A percentile compares a stretch with the other conserved stretches of the same genome.
Evolutionary conservation across 176 grass and related monocot species (phyloP).

Genomic region (Areca catechu): DNA sequence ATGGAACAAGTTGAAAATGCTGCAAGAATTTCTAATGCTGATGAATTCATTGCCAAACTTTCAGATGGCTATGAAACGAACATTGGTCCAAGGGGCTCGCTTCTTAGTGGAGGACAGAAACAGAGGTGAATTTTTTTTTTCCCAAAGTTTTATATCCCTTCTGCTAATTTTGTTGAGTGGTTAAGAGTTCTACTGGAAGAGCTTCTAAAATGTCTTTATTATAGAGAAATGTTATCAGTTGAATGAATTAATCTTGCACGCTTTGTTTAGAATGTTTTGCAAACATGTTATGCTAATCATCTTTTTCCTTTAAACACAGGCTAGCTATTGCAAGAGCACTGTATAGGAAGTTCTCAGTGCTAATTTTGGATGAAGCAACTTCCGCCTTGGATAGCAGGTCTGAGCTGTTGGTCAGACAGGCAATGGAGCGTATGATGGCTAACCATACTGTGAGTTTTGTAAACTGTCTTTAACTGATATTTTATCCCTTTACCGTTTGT

Average conservation of each 20-base stretch:
- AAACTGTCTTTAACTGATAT: background rate
- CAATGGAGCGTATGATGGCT: slow-evolving; percentile 34
- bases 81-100: slow-evolving; percentile 60
- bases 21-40: slow-evolving; percentile 72
- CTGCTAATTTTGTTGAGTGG: too few species aligned
- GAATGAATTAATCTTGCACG: too few species aligned
- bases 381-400: slow-evolving; percentile 72
- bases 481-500: too few species aligned
- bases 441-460: slow-evolving; percentile 32
- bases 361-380: slow-evolving; percentile 78
- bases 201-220: too few species aligned
- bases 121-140: slow-evolving; percentile 37
- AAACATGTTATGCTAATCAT: background rate
- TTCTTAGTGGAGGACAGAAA: slow-evolving; percentile 62
- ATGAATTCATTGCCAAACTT: slow-evolving; percentile 59
- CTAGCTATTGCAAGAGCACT: slow-evolving; percentile 68
- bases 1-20: slow-evolving; percentile 42
- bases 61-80: slow-evolving; percentile 49
- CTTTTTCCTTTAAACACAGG: slow-evolving; percentile 12
- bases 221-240: too few species aligned
- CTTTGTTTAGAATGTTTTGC: too few species aligned
- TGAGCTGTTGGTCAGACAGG: slow-evolving; percentile 58
- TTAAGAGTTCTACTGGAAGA: too few species aligned
- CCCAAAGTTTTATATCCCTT: too few species aligned
- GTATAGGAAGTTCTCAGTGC: slow-evolving; percentile 55